Evolutionary conservation across 305 asterid genomes (phyloP), one percentile per base, ranked within the genome.

Genomic region (Fraxinus floribunda): DNA sequence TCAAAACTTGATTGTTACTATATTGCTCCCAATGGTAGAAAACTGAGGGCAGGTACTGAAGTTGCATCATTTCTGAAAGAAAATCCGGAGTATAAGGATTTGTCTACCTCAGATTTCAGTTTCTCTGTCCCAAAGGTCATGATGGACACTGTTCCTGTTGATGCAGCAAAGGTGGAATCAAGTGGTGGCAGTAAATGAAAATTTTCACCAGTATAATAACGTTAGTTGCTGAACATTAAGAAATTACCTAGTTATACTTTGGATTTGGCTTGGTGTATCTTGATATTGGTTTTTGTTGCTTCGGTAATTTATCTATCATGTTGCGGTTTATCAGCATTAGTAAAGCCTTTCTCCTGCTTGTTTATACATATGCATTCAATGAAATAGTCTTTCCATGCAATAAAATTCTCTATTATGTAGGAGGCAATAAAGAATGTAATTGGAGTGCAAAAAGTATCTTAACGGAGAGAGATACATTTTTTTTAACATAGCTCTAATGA

Each of bases 1-100:
- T 78, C 91, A 7, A 89, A 64, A 75, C 73, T 86, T 83, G 98
- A 92, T 70, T 83, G 88, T 79, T 87, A 91, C 18, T 94, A 92
- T 7, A 46, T 66, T 7, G 41, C 92, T 7, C 92, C 95, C 0
- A 81, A 77, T 35, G 91, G 94, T 44, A 91, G 77, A 41, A 79
- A 13, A 7, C 74, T 92, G 36, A 89, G 98, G 86, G 62, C 94
- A 39, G 7, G 35, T 3, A 22, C 87, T 16, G 92, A 92, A 1
- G 89, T 87, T 35, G 20, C 73, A 22, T 62, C 60, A 83, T 92
- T 88, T 84, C 68, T 92, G 87, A 81, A 85, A n/a, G 81, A 55
- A 7, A 24, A 89, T 75, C 92, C 93, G 0, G 79, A 89, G 83
- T 89, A 68, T 81, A 68, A 78, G 2, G 41, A 76, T 26, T 0